Evolutionary conservation across 2,329 filamentous ascomycete genomes (phyloP).

Genomic region (Aureobasidium zeae): DNA sequence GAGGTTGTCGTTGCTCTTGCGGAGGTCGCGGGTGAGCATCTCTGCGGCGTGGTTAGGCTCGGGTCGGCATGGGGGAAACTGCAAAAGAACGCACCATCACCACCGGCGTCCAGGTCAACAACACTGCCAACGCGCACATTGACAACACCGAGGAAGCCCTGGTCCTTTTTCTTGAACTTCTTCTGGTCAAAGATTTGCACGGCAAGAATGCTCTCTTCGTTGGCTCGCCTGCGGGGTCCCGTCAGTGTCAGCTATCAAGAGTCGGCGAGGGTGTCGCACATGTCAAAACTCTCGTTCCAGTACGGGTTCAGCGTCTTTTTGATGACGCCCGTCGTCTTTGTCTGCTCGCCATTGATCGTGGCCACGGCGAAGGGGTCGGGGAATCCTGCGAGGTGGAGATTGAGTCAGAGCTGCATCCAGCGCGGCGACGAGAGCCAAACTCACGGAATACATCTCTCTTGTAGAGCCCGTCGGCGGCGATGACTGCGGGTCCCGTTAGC

Average conservation of each 20-base stretch:
- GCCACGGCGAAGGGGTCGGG: slow-evolving; percentile 97
- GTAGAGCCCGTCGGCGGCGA: slow-evolving; percentile 95
- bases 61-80: no score
- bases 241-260: background rate
- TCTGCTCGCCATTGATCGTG: slow-evolving; percentile 95
- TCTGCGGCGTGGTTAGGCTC: slow-evolving; percentile 44
- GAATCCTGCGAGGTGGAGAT: slow-evolving; percentile 57
- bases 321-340: slow-evolving; percentile 92
- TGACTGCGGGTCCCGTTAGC: slow-evolving; percentile 54
- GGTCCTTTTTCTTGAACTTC: slow-evolving; percentile 99
- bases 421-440: slow-evolving; percentile 32
- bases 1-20: slow-evolving; percentile 96
- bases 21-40: slow-evolving; percentile 94
- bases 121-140: slow-evolving; percentile 93
- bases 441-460: slow-evolving; percentile 98
- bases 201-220: slow-evolving; percentile 90
- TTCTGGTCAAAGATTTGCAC: slow-evolving; percentile 99
- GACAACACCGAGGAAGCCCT: slow-evolving; percentile 94
- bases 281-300: slow-evolving; percentile 98
- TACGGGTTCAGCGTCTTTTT: slow-evolving; percentile 99
- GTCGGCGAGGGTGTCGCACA: slow-evolving; percentile 51
- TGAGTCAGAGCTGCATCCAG: slow-evolving; percentile 15
- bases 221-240: slow-evolving; percentile 58
- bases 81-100: slow-evolving; percentile 80
- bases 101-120: slow-evolving; percentile 78